Evolutionary conservation across 305 asterid genomes (phyloP), one percentile per base, ranked within the genome.

Genomic region (Fraxinus latifolia): DNA sequence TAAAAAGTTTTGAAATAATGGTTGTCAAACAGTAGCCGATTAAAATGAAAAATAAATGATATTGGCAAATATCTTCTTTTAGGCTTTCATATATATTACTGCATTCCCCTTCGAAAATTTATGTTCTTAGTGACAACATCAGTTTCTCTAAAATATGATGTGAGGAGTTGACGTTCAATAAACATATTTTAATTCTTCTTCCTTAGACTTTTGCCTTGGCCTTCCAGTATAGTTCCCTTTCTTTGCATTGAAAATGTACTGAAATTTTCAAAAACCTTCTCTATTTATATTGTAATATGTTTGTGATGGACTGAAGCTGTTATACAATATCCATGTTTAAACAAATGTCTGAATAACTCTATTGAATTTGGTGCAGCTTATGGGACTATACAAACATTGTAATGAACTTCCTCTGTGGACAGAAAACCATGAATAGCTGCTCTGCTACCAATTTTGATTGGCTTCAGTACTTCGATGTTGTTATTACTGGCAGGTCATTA

Each of bases 301-400:
- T 68, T 27, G 27, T 27, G 19, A 68, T 4, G 23, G 37, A 68
- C n/a, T 68, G 74, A 68, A 27, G 39, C 37, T 68, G 0, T 68
- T 68, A 29, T 79, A n/a, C 70, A 53, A 80, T 73, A 74, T 73
- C 73, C 32, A 3, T 47, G 82, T 68, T 71, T n/a, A 65, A 74
- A 58, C 60, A 32, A 58, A 67, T 65, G 47, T 65, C 80, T 79
- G 77, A 67, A 82, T 83, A 44, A 79, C 72, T 44, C 74, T 79
- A 39, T 39, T 80, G 71, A 68, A 83, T 87, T 23, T 88, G 72
- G 68, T 91, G 95, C 97, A 96, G 99, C 88, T 90, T 96, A 77
- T 96, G 98, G 99, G 99, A 96, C 89, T 96, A 95, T 79, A 92
- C 99, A 77, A 93, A 92, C 83, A 82, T 93, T 32, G 98, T 96